Evolutionary conservation across 139 green algal genomes (phyloP).

Genomic region (Coelastrella sp.): DNA sequence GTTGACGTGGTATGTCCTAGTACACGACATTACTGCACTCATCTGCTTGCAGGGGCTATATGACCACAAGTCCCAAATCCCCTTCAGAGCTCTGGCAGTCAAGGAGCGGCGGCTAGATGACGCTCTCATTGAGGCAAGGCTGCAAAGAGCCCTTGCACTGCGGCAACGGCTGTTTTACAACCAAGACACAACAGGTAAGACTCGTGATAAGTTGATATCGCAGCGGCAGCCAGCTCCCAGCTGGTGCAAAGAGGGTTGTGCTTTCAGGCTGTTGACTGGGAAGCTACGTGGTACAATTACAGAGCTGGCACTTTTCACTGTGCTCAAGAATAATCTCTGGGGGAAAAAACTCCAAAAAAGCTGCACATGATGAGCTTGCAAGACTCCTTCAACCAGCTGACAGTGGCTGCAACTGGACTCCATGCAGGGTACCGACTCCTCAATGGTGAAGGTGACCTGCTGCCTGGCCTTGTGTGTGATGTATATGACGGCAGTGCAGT

Average conservation of each 20-base stretch:
- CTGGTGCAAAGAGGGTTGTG: no score
- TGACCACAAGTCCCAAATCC: constrained; percentile 50
- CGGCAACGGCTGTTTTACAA: constrained; percentile 53
- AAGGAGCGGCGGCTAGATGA: constrained; percentile 54
- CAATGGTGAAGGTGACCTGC: constrained; percentile 67
- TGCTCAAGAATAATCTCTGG: no score
- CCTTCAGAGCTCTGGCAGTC: constrained; percentile 56
- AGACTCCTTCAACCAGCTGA: no score
- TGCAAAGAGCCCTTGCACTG: constrained; percentile 48
- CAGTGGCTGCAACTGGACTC: no score
- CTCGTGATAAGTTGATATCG: background rate
- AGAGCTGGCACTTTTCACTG: no score
- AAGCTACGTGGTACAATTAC: no score
- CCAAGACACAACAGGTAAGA: constrained; percentile 15
- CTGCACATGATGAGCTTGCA: no score
- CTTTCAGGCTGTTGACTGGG: no score
- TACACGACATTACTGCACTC: no score
- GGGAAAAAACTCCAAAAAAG: no score
- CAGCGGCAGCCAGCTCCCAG: background rate
- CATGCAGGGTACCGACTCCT: constrained; percentile 50
- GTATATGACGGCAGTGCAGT: constrained; percentile 43
- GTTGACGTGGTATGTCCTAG: background rate
- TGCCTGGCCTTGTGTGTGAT: constrained; percentile 58
- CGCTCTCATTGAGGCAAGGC: constrained; percentile 41
- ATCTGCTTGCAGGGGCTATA: constrained; percentile 10